Evolutionary conservation across 2,329 filamentous ascomycete species (phyloP).

Genomic region (Fusarium devonianum): DNA sequence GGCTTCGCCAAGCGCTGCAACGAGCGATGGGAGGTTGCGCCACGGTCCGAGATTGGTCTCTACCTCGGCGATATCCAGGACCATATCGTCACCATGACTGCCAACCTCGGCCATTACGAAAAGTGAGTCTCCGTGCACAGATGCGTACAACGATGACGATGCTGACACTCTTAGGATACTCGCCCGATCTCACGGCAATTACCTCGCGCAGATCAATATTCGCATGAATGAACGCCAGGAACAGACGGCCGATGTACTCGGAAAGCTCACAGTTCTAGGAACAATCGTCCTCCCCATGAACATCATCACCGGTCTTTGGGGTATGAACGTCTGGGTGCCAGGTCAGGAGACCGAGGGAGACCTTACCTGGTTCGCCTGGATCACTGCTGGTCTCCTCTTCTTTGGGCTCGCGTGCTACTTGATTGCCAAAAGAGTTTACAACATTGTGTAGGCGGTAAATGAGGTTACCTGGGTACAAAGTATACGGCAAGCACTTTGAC

Average conservation of each 20-base stretch:
- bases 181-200: conserved; percentile 91
- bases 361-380: conserved; percentile 76
- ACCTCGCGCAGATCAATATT: conserved; percentile 99
- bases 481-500: conserved; percentile 6
- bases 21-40: conserved; percentile 96
- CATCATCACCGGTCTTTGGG: conserved; percentile 97
- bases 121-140: conserved; percentile 69
- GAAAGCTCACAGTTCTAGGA: conserved; percentile 92
- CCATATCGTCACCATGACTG: conserved; percentile 98
- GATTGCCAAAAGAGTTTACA: conserved; percentile 84
- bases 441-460: conserved; percentile 66
- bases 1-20: conserved; percentile 98
- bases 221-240: conserved; percentile 98
- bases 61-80: conserved; percentile 99
- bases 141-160: neutral
- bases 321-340: conserved; percentile 97
- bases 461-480: too few relatives aligned
- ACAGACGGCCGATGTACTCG: conserved; percentile 92
- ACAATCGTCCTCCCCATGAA: conserved; percentile 99
- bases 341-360: conserved; percentile 84
- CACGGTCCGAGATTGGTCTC: conserved; percentile 93
- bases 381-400: conserved; percentile 75
- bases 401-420: conserved; percentile 84
- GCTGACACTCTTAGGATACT: conserved; percentile 68
- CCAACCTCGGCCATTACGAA: conserved; percentile 94